These are phyloP conservation scores for Chlorella sp. DNA, from an alignment of 139 green algal species.

Conservation along the genomic window DNA sequence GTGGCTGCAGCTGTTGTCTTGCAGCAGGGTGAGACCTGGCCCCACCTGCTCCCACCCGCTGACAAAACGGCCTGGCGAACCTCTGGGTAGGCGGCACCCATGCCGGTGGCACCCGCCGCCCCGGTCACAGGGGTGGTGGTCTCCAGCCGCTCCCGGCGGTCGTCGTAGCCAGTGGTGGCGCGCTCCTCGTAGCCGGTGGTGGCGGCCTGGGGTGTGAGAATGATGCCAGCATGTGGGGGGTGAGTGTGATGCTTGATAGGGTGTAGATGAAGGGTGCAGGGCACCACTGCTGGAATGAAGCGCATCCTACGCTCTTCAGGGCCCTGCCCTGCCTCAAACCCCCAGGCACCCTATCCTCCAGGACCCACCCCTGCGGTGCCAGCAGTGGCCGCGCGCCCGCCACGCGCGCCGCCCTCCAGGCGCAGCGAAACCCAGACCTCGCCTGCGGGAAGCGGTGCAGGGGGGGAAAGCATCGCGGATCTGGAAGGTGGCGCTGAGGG, in stretches of 20 bases:
- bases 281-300: neutral
- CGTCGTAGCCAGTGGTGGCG: neutral
- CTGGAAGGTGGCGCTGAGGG: neutral
- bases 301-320: neutral
- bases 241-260: too few relatives aligned
- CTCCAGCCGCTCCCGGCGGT: neutral
- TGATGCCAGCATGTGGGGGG: neutral
- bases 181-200: neutral
- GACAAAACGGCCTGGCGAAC: too few relatives aligned
- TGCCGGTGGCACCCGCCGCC: neutral
- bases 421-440: conserved; percentile 1
- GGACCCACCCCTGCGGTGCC: conserved; percentile 4
- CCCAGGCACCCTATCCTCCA: neutral
- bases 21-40: too few relatives aligned
- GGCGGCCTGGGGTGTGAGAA: neutral
- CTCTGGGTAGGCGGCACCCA: neutral
- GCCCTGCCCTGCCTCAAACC: too few relatives aligned
- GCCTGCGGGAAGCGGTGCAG: too few relatives aligned
- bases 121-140: neutral
- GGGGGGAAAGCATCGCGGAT: too few relatives aligned
- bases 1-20: too few relatives aligned
- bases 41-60: too few relatives aligned
- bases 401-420: conserved; percentile 23
- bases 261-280: neutral
- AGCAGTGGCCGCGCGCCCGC: neutral